Percentiles rank a stretch among this genome's conserved stretches.
These are phyloP conservation scores for Saitozyma sp. DNA, from an alignment of 768 basidiomycete species.

Conservation along the genomic window DNA sequence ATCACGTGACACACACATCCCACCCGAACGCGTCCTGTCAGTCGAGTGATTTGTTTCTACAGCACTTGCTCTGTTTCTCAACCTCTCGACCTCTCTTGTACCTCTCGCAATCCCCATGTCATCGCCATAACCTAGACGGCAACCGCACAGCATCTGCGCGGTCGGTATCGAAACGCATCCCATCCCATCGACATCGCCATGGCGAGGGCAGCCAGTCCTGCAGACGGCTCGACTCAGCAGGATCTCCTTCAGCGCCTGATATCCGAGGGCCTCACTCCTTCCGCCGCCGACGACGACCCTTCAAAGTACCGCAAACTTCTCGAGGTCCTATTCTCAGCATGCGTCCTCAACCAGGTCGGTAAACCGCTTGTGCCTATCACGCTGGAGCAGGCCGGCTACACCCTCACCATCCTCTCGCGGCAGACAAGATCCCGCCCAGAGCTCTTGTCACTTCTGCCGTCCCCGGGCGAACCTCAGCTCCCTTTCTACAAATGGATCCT, in stretches of 20 bases:
- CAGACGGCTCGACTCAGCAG: conserved; percentile 1
- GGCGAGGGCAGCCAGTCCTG: too few relatives aligned
- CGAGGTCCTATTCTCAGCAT: conserved; percentile 36
- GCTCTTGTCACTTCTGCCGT: conserved; percentile 15
- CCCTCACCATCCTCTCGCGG: conserved; percentile 30
- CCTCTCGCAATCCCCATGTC: background rate
- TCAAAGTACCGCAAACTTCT: conserved; percentile 30
- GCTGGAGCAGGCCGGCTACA: conserved; percentile 20
- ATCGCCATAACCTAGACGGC: conserved; percentile 4
- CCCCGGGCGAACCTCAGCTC: conserved; percentile 1
- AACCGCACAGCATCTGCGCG: background rate
- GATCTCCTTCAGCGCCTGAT: conserved; percentile 38
- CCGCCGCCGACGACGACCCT: conserved; percentile 19
- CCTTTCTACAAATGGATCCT: conserved; percentile 46
- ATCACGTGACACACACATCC: background rate
- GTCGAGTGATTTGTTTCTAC: background rate
- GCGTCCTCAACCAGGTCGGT: conserved; percentile 23
- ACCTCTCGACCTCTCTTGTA: background rate
- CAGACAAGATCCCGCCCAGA: conserved; percentile 31
- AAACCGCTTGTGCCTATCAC: background rate
- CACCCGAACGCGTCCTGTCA: background rate
- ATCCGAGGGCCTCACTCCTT: conserved; percentile 31
- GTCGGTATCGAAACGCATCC: too few relatives aligned
- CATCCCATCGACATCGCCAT: too few relatives aligned
- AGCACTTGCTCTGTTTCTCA: background rate